Evolutionary conservation across 306 rosid genomes (phyloP).

Genomic region (Benincasa hispida): DNA sequence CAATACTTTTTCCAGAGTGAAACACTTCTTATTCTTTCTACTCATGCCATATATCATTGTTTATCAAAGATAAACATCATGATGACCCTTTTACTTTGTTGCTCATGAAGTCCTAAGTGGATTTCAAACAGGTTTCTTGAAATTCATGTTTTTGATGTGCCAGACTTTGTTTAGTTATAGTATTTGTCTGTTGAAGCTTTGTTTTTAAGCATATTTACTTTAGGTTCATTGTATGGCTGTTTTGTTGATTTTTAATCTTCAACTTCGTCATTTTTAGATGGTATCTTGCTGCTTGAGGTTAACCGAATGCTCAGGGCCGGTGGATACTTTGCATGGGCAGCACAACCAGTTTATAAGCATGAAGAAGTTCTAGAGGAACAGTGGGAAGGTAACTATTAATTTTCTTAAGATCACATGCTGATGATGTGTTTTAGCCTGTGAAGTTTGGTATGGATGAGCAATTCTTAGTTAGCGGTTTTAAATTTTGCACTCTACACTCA

Average conservation of each 20-base stretch:
- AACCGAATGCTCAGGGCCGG: constrained; percentile 82
- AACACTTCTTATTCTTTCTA: neutral
- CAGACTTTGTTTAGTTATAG: neutral
- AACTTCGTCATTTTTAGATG: constrained; percentile 45
- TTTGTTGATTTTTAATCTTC: neutral
- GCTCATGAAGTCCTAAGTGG: neutral
- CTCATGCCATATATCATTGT: neutral
- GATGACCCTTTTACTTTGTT: neutral
- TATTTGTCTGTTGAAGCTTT: neutral
- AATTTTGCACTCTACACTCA: neutral
- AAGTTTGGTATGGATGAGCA: neutral
- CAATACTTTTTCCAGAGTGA: neutral
- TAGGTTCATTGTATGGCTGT: neutral
- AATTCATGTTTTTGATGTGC: neutral
- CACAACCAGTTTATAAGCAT: constrained; percentile 74
- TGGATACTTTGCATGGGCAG: constrained; percentile 89
- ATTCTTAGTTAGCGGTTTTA: neutral
- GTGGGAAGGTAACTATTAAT: constrained; percentile 58
- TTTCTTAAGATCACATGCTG: neutral
- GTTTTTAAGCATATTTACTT: neutral
- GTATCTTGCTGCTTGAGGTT: constrained; percentile 80
- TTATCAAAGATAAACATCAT: neutral
- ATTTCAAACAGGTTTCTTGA: neutral
- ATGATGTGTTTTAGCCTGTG: neutral
- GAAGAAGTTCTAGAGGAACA: constrained; percentile 57